Base-by-base conservation (phyloP, 495 filamentous ascomycete species). In the Aspergillus baeticus region DNA sequence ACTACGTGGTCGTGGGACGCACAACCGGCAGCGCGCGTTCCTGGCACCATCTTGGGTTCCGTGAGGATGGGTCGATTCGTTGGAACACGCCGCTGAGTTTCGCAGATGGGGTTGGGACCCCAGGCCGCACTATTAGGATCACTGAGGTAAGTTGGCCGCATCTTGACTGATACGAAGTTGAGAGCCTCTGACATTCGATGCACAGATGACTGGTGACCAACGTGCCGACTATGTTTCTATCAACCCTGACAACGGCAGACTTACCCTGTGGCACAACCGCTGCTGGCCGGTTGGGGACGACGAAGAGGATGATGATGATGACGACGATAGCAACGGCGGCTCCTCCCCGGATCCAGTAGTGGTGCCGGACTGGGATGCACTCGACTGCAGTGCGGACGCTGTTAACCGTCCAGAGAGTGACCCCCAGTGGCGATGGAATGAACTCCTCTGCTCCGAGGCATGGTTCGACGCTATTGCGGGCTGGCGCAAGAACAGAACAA, bases 21-120 rank as follows among this genome's bases (percentile, higher is more conserved):
- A 14, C 22, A 3, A 37, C 10, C 13, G 47, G 47, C 6, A 8
- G n/a, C 14, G 31, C 33, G 4, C n/a, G 3, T 11, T 21, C 31
- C n/a, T 50, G 31, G 31, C 47, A 37, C 17, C 14, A 50, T 23
- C 47, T 50, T 3, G 47, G 47, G n/a, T 50, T 50, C 20, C 47
- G 47, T 17, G 34, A 37, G 1, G 29, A 36, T 10, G 47, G 47
- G 20, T 50, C 46, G 6, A 50, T 50, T 14, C 46, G 46, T 11
- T 50, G 46, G 46, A 36, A 50, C 14, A 50, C 26, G 33, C 46
- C 46, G 3, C 14, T 36, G 8, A 37, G 33, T 36, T 50, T 50
- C 2, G 46, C 46, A 8, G 46, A 50, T 21, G 46, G 46, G 13
- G 46, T 50, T 1, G 46, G 29, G 3, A 22, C 46, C 13, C 46